These are phyloP conservation scores for Diaporthe citriasiana DNA, from an alignment of 2,329 filamentous ascomycete species.

Conservation along the genomic window DNA sequence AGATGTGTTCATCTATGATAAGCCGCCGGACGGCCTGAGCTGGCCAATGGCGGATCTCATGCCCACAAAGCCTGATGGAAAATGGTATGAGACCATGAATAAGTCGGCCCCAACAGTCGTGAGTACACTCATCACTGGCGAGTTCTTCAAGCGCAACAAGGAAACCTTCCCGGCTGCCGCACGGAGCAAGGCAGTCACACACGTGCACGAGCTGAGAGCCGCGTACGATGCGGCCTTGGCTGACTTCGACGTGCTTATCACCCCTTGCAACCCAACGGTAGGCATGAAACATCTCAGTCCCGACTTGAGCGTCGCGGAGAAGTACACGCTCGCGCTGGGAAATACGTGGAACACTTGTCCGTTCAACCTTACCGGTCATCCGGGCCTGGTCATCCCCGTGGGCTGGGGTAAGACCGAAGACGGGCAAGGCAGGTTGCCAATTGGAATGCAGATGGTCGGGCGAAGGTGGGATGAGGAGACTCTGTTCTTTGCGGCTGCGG, in stretches of 20 bases:
- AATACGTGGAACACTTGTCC: constrained; percentile 60
- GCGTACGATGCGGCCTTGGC: constrained; percentile 61
- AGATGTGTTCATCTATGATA: constrained; percentile 49
- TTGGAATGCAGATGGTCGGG: constrained; percentile 52
- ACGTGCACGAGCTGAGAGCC: constrained; percentile 60
- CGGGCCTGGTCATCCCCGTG: constrained; percentile 62
- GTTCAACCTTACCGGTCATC: constrained; percentile 66
- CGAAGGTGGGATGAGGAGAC: constrained; percentile 48
- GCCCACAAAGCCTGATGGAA: constrained; percentile 53
- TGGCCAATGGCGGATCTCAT: constrained; percentile 50
- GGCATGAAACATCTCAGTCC: constrained; percentile 57
- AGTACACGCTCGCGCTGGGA: constrained; percentile 59
- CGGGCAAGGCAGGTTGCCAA: constrained; percentile 46
- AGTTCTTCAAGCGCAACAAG: constrained; percentile 46
- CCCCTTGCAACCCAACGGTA: constrained; percentile 61
- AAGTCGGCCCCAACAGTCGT: constrained; percentile 60
- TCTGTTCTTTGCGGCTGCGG: constrained; percentile 49
- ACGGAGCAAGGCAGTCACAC: constrained; percentile 61
- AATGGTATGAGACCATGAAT: constrained; percentile 59
- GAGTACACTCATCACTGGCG: constrained; percentile 58
- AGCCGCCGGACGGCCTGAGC: constrained; percentile 51
- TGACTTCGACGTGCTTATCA: constrained; percentile 62
- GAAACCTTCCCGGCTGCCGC: constrained; percentile 49
- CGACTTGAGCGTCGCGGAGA: constrained; percentile 53
- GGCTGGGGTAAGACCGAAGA: constrained; percentile 49